phyloP scores from a whole-genome alignment of 1,139 yeast species.

The Sugiyamaella xylanicola region DNA sequence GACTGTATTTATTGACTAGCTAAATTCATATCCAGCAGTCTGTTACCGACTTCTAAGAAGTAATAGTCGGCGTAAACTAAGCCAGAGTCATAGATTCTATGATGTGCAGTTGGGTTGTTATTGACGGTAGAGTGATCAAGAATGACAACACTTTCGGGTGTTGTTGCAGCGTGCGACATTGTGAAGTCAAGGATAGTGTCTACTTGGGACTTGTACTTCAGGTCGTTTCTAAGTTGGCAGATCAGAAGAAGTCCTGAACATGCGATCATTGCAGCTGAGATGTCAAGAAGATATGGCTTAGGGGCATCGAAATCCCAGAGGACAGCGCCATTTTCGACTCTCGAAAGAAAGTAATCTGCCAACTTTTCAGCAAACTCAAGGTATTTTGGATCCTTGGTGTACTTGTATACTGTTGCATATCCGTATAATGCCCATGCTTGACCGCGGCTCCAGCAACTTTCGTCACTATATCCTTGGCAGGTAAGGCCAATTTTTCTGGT shows the following conservation, averaged over 20 bases:
- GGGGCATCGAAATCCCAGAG: conserved; percentile 43
- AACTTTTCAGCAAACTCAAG: conserved; percentile 36
- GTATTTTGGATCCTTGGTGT: conserved; percentile 35
- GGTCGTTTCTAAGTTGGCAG: conserved; percentile 30
- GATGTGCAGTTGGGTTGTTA: conserved; percentile 34
- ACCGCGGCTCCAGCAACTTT: conserved; percentile 41
- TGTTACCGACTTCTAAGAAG: conserved; percentile 27
- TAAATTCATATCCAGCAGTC: conserved; percentile 26
- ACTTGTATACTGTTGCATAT: conserved; percentile 35
- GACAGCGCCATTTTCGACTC: conserved; percentile 39
- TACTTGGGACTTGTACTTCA: conserved; percentile 23
- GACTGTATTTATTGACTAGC: background rate
- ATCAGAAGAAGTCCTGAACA: conserved; percentile 37
- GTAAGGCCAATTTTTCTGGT: conserved; percentile 34
- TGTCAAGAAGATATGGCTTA: conserved; percentile 33
- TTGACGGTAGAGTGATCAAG: conserved; percentile 37
- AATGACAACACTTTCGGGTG: conserved; percentile 35
- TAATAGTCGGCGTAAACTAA: conserved; percentile 30
- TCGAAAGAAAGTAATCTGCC: conserved; percentile 35
- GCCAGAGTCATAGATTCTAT: conserved; percentile 31
- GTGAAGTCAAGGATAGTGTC: conserved; percentile 20
- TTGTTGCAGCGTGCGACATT: conserved; percentile 28
- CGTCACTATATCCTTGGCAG: conserved; percentile 40
- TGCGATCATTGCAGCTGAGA: conserved; percentile 41
- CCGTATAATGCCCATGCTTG: conserved; percentile 42